A percentile compares a stretch with the other conserved stretches of the same genome.
These are phyloP conservation scores for Marasmius sp. DNA, from an alignment of 1,284 basidiomycete genomes.

Conservation along the genomic window DNA sequence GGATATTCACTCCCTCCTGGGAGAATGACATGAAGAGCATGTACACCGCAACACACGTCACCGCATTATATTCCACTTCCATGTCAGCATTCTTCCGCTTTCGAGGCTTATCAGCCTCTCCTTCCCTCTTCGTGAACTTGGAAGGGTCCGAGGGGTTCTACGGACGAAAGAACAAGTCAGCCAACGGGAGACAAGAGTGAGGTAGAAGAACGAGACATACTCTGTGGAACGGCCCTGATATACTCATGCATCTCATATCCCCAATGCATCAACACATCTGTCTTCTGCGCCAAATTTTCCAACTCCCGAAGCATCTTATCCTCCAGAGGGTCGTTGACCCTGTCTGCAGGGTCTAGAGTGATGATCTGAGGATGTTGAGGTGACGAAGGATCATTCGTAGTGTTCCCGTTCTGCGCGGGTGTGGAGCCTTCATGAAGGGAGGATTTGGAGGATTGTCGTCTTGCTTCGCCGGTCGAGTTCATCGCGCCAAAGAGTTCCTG, in stretches of 20 bases:
- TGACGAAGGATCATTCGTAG: slow-evolving; percentile 39
- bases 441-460: slow-evolving; percentile 17
- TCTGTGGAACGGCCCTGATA: slow-evolving; percentile 75
- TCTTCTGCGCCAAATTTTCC: slow-evolving; percentile 94
- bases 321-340: slow-evolving; percentile 73
- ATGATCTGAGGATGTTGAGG: slow-evolving; percentile 54
- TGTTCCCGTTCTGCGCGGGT: slow-evolving; percentile 18
- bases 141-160: slow-evolving; percentile 76
- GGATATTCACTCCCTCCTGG: slow-evolving; percentile 84
- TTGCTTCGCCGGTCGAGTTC: slow-evolving; percentile 27
- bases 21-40: slow-evolving; percentile 92
- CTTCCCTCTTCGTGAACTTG: slow-evolving; percentile 68
- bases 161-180: not conserved
- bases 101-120: slow-evolving; percentile 68
- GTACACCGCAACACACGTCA: slow-evolving; percentile 88
- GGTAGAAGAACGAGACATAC: slow-evolving; percentile 40
- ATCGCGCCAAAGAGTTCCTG: slow-evolving; percentile 83
- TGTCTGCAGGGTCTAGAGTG: slow-evolving; percentile 36
- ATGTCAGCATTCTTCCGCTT: slow-evolving; percentile 66
- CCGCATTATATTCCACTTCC: slow-evolving; percentile 77
- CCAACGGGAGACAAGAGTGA: slow-evolving; percentile 3
- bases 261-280: slow-evolving; percentile 89
- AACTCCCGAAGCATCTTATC: slow-evolving; percentile 74
- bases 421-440: not conserved
- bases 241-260: slow-evolving; percentile 91